Conservation (phyloP, 2,329 filamentous ascomycete genomes). For the Phaeosphaeria sp. region DNA sequence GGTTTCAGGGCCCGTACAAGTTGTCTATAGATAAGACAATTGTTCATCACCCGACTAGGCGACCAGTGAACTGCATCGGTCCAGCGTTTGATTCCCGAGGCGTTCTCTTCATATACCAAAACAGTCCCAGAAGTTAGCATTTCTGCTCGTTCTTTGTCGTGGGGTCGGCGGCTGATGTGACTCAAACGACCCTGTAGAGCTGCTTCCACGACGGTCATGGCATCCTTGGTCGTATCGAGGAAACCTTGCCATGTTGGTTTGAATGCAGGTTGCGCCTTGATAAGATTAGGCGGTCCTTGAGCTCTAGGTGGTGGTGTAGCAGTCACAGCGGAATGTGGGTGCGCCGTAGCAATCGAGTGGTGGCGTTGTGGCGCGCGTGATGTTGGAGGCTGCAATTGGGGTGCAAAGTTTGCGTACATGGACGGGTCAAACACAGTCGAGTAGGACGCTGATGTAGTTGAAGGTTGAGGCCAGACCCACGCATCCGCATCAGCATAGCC, state of each 20-base stretch:
- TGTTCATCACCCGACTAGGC: conserved; percentile 82
- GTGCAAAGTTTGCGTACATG: conserved; percentile 33
- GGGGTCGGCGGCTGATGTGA: conserved; percentile 82
- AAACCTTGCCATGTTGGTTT: conserved; percentile 72
- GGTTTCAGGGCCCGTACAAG: conserved; percentile 54
- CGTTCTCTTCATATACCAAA: conserved; percentile 90
- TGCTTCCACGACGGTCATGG: conserved; percentile 79
- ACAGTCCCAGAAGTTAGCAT: conserved; percentile 85
- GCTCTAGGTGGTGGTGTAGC: conserved; percentile 39
- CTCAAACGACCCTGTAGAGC: conserved; percentile 73
- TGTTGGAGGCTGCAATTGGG: conserved; percentile 24
- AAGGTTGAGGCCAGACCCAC: conserved; percentile 40
- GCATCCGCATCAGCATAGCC: conserved; percentile 38
- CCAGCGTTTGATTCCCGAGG: conserved; percentile 92
- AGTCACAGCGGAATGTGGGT: conserved; percentile 28
- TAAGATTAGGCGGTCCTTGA: conserved; percentile 34
- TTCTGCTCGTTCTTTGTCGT: conserved; percentile 78
- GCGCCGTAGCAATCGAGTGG: conserved; percentile 40
- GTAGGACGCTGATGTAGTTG: conserved; percentile 32
- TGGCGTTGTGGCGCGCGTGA: conserved; percentile 33
- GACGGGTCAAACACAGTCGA: conserved; percentile 39
- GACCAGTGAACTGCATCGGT: conserved; percentile 93
- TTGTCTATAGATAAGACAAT: conserved; percentile 86
- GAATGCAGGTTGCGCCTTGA: conserved; percentile 53
- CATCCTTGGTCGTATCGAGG: conserved; percentile 74